Conservation (phyloP, 2,329 filamentous ascomycete species). For the Byssoonygena ceratinophila region DNA sequence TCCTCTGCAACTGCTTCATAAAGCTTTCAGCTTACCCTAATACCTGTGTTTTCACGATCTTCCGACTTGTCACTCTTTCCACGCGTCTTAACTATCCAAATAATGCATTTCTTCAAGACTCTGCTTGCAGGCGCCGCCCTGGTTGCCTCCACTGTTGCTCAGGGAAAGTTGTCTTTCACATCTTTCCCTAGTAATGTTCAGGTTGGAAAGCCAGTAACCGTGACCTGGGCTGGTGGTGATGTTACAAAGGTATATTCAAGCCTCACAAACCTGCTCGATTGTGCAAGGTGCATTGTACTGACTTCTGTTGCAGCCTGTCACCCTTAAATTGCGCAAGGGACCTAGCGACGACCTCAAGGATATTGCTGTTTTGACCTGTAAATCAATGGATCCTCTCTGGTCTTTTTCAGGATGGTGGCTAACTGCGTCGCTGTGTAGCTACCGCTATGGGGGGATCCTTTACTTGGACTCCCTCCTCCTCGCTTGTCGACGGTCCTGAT, state of each 20-base stretch:
- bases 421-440: slow-evolving; percentile 21
- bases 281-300: slow-evolving; percentile 9
- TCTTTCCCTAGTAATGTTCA: slow-evolving; percentile 40
- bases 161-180: slow-evolving; percentile 42
- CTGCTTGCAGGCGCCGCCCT: slow-evolving; percentile 40
- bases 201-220: slow-evolving; percentile 40
- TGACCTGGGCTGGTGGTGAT: slow-evolving; percentile 41
- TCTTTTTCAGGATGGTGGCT: neutral
- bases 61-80: slow-evolving; percentile 6
- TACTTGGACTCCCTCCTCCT: slow-evolving; percentile 42
- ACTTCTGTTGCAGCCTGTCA: slow-evolving; percentile 36
- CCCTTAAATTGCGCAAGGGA: slow-evolving; percentile 48
- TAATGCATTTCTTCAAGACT: slow-evolving; percentile 44
- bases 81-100: slow-evolving; percentile 16
- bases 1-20: neutral
- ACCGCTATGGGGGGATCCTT: slow-evolving; percentile 38
- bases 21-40: neutral
- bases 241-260: slow-evolving; percentile 19
- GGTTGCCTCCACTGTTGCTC: slow-evolving; percentile 38
- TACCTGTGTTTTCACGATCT: slow-evolving; percentile 11
- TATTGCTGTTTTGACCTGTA: slow-evolving; percentile 38
- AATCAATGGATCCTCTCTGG: neutral
- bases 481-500: slow-evolving; percentile 37
- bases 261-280: neutral
- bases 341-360: slow-evolving; percentile 40